Conservation (phyloP, 495 filamentous ascomycete species). For the Lophiostoma macrostomum region DNA sequence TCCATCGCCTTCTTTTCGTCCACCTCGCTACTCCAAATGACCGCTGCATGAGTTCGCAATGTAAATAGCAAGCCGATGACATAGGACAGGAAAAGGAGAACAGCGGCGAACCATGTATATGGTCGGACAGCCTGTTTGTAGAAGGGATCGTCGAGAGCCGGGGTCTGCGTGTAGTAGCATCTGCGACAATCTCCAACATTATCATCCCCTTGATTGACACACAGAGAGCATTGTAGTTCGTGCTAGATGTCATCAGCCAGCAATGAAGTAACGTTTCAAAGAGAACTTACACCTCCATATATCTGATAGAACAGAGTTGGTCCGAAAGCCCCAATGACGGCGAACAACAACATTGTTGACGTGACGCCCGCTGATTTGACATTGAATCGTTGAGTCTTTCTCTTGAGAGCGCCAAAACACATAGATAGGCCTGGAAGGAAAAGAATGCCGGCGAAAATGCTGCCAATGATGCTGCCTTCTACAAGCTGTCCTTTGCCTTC, state of each 20-base stretch:
- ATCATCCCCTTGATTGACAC: slow-evolving; percentile 50
- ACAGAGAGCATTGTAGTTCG: slow-evolving; percentile 85
- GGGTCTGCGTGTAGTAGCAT: slow-evolving; percentile 88
- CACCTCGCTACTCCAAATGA: slow-evolving; percentile 87
- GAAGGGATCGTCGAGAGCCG: slow-evolving; percentile 82
- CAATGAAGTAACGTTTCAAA: not conserved
- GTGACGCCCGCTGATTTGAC: slow-evolving; percentile 95
- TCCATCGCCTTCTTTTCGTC: slow-evolving; percentile 71
- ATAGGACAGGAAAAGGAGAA: slow-evolving; percentile 87
- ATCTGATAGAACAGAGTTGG: slow-evolving; percentile 99
- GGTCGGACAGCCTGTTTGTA: slow-evolving; percentile 86
- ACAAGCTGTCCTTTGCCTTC: slow-evolving; percentile 92
- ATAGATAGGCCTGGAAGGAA: slow-evolving; percentile 97
- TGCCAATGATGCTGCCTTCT: slow-evolving; percentile 94
- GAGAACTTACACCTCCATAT: slow-evolving; percentile 78
- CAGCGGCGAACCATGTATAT: slow-evolving; percentile 83
- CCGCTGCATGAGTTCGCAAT: slow-evolving; percentile 88
- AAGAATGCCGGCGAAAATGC: slow-evolving; percentile 94
- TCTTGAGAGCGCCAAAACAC: slow-evolving; percentile 97
- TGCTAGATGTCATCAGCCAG: slow-evolving; percentile 57
- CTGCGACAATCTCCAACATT: slow-evolving; percentile 70
- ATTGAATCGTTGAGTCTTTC: slow-evolving; percentile 98
- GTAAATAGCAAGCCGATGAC: slow-evolving; percentile 95
- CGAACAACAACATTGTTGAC: slow-evolving; percentile 97
- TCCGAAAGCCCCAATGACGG: slow-evolving; percentile 93